Conservation (phyloP, 257 asterid species). For the Solanum clarkiae region DNA sequence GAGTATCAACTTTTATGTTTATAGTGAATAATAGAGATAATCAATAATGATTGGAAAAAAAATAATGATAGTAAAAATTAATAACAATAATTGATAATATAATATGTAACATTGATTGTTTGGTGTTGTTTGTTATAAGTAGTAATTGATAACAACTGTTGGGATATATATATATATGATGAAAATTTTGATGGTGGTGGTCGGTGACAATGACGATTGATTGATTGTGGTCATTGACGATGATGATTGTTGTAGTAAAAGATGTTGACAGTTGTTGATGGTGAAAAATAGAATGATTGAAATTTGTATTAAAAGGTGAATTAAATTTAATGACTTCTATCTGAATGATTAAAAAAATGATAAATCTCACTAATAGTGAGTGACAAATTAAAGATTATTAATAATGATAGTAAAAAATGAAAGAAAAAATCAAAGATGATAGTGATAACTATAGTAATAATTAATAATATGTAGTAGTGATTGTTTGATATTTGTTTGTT, state of each 20-base stretch:
- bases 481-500: not conserved
- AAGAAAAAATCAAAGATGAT: too few species aligned
- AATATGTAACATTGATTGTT: not conserved
- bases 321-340: too few species aligned
- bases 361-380: too few species aligned
- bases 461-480: not conserved
- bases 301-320: too few species aligned
- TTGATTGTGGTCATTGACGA: too few species aligned
- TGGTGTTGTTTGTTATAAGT: not conserved
- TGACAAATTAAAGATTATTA: not conserved
- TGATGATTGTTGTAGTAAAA: too few species aligned
- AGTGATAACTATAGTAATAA: not conserved
- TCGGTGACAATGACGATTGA: accelerated
- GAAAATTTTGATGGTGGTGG: not conserved
- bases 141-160: not conserved
- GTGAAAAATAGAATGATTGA: too few species aligned
- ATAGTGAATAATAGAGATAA: not conserved
- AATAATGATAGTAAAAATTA: too few species aligned
- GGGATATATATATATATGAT: not conserved
- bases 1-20: not conserved
- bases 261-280: too few species aligned
- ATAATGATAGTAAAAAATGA: too few species aligned
- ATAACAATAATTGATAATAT: not conserved
- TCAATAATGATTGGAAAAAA: too few species aligned
- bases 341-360: too few species aligned